Base-by-base conservation (phyloP, 495 filamentous ascomycete species). In the Amphirosellinia nigrospora region DNA sequence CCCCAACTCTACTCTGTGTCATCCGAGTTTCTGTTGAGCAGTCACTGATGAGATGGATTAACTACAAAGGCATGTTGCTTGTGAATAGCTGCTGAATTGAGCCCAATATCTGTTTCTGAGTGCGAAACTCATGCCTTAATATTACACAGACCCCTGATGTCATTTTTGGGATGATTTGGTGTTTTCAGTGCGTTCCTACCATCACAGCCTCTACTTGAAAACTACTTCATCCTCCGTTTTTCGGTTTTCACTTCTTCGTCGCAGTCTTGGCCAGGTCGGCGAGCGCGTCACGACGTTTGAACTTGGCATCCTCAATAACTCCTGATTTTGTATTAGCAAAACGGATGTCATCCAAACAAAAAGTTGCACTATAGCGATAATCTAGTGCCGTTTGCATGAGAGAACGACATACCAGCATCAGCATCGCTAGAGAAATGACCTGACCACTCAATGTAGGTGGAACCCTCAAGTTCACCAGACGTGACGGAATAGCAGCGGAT, bases 261-360 rank as follows among this genome's bases (percentile, higher is more conserved):
- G 82, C 87, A 2, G 80, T 83, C 63, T 83, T 84, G n/a, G 84
- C 86, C n/a, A 91, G 81, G 72, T 88, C 89, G 43, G 85, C 86
- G 30, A 92, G 79, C 7, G 88, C 89, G 71, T 92, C 89, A 32
- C 86, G 87, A 70, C 89, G 89, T 84, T 92, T 92, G 86, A 87
- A 92, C 79, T 88, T 89, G 48, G 88, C 89, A 74, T 92, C 89
- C 79, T 90, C 86, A 61, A 92, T 89, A 39, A 91, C 89, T 53
- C 85, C 89, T 90, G 41, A 23, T 56, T 11, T 59, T 4, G 32
- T 26, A 41, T 48, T 55, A 41, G 79, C 43, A 79, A 60, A 26
- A 79, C 34, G 77, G 74, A 21, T 55, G 48, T 32, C 2, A 59
- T 16, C 1, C 28, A 23, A 19, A 2, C 8, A 39, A 38, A 36